Base-by-base conservation (phyloP, 208 protist species). In the Acanthamoeba polyphaga region DNA sequence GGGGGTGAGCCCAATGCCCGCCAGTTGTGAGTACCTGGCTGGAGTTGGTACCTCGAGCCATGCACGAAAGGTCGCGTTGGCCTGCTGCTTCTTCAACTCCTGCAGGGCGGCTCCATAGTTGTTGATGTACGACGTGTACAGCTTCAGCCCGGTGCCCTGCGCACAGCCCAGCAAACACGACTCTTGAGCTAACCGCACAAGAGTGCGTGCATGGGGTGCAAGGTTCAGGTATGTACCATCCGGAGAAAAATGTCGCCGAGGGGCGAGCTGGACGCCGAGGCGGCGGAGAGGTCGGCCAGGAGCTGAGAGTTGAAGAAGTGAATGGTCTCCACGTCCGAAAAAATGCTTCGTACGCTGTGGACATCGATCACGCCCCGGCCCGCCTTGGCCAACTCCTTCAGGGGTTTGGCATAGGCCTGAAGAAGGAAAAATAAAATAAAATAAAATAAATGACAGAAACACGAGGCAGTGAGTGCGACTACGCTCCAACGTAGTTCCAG, bases 241-340 rank as follows among this genome's bases (percentile, higher is more conserved):
- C 66, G 29, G 9, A 93, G 66, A 27, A 93, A 93, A 10, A 93
- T 93, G 38, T 80, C 88, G 10, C 88, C 88, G 8, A 93, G 32
- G 9, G 88, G 88, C 22, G 88, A 34, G 34, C 46, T 17, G 3
- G 64, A 43, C 4, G 19, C 62, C 13, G 24, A 49, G 17, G 88
- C 88, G 10, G 32, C 24, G 27, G 66, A 38, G 64, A 93, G 88
- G 60, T 93, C 88, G 32, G 64, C 19, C 7, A 93, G 88, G 46
- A 93, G 88, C 49, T 93, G 88, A 38, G 88, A 93, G 43, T 93
- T 93, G 88, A 93, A 93, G 88, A 43, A 53, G n/a, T 76, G 66
- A 24, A 93, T 70, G 7, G 38, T 93, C 27, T 93, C 88, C 8
- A 93, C 66, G 58, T 93, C 88, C 46, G 88, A 93, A 29, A 93